A percentile compares a stretch with the other conserved stretches of the same genome.
These are phyloP conservation scores for Aspergillus persii DNA, from an alignment of 2,329 filamentous ascomycete species.

Conservation along the genomic window DNA sequence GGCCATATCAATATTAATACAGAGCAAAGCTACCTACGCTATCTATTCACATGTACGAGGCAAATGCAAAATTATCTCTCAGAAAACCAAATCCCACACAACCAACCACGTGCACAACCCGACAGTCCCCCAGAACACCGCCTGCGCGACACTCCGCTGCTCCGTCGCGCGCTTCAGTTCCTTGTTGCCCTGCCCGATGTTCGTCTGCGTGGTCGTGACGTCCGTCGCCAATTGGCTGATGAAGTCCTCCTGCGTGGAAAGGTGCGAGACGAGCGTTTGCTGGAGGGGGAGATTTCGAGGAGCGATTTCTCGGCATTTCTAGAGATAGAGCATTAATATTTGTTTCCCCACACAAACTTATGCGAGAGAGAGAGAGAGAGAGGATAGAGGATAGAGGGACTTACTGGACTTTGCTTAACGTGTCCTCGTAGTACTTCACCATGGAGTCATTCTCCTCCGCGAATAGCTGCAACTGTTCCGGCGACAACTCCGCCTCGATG, in stretches of 20 bases:
- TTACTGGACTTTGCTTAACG: conserved; percentile 90
- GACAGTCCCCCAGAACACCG: conserved; percentile 77
- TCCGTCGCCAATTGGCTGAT: conserved; percentile 87
- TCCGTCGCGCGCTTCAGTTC: conserved; percentile 81
- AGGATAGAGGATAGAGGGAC: too few species aligned
- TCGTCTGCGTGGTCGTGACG: conserved; percentile 76
- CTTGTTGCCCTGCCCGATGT: conserved; percentile 85
- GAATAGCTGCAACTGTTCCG: conserved; percentile 89
- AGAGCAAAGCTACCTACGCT: too few species aligned
- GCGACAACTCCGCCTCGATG: conserved; percentile 63
- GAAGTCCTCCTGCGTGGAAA: conserved; percentile 80
- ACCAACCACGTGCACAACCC: conserved; percentile 72
- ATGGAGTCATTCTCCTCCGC: conserved; percentile 90
- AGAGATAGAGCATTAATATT: background rate
- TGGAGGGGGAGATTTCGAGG: conserved; percentile 88
- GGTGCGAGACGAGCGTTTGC: conserved; percentile 79
- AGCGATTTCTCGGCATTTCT: conserved; percentile 88
- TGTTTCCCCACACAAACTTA: background rate
- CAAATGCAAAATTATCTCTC: background rate
- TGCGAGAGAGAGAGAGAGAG: background rate
- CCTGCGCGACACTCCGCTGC: conserved; percentile 68
- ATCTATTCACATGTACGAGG: too few species aligned
- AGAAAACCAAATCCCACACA: conserved; percentile 71
- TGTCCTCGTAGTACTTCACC: conserved; percentile 89
- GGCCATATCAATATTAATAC: too few species aligned